phyloP scores from a whole-genome alignment of 306 rosid species.

The Hippophae gyantsensis region DNA sequence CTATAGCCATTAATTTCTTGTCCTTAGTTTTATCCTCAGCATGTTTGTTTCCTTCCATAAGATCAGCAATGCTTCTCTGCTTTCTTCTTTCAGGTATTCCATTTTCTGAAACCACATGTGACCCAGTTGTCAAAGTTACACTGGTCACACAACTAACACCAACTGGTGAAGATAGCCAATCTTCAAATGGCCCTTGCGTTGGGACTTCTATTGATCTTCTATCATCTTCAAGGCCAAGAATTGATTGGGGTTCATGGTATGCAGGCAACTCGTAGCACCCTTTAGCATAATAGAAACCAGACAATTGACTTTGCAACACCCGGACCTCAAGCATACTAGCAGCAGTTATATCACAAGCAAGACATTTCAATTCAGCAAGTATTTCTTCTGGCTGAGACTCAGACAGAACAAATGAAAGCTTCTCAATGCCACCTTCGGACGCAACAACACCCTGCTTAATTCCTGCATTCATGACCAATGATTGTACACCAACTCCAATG shows the following conservation, averaged over 20 bases:
- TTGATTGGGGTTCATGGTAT: constrained; percentile 35
- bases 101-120: constrained; percentile 22
- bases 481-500: constrained; percentile 12
- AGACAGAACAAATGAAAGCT: constrained; percentile 20
- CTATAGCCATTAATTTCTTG: constrained; percentile 12
- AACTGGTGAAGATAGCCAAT: constrained; percentile 28
- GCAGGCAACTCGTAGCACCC: constrained; percentile 46
- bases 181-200: constrained; percentile 46
- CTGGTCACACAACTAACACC: constrained; percentile 17
- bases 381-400: constrained; percentile 30
- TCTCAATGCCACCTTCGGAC: constrained; percentile 41
- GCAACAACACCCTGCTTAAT: constrained; percentile 50
- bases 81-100: constrained; percentile 41
- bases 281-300: constrained; percentile 38
- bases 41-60: constrained; percentile 38
- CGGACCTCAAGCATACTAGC: constrained; percentile 37
- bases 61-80: constrained; percentile 68
- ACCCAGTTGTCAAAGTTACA: constrained; percentile 7
- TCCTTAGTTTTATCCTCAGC: constrained; percentile 19
- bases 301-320: constrained; percentile 40
- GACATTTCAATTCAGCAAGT: constrained; percentile 44
- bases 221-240: constrained; percentile 55
- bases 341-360: constrained; percentile 18
- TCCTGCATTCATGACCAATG: constrained; percentile 41
- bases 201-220: constrained; percentile 31